Evolutionary conservation across 2,329 filamentous ascomycete species (phyloP), one percentile per base, ranked within the genome.

Genomic region (Neonectria magnoliae): DNA sequence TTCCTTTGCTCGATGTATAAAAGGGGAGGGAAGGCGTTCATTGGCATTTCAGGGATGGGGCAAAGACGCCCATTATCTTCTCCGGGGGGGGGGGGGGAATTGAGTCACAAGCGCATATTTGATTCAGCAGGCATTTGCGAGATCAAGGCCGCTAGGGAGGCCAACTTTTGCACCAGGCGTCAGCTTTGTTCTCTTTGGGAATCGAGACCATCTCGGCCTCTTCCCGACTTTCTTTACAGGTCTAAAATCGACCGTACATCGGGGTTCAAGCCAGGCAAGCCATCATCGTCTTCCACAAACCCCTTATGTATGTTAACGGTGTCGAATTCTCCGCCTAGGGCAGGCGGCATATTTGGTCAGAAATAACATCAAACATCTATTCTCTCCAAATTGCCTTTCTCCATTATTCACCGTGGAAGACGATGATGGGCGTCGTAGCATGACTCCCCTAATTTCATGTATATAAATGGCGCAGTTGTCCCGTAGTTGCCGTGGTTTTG

Each of bases 211-310:
- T 68, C 61, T 68, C 69, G 54, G 70, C 63, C 65, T 64, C 60
- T 59, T 61, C 64, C 61, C 68, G 53, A 67, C 56, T 70, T 53
- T 55, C 67, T 65, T 68, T 62, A 62, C 71, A 57, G 65, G 67
- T 73, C 65, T 61, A 55, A 67, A 60, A 60, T 60, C 54, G 66
- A 68, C 69, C 65, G 61, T 62, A 66, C 60, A 68, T 60, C 60
- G 65, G 73, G 73, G 70, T 69, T 72, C 73, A 73, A 64, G 81
- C 83, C 84, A 87, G 86, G 86, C 87, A 88, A 86, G 87, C 87
- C 85, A 88, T 88, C 87, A 88, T 90, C 88, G 87, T 90, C 88
- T 88, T 90, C 87, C 84, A 85, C 82, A 80, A 81, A 77, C 74
- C 75, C 80, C 80, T 82, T 79, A 88, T 90, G 88, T 90, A 90